Percentiles rank a stretch among this genome's conserved stretches.
Conservation (phyloP, 352 stramenopile genomes). For the Phytopythium cucurbitacearum region DNA sequence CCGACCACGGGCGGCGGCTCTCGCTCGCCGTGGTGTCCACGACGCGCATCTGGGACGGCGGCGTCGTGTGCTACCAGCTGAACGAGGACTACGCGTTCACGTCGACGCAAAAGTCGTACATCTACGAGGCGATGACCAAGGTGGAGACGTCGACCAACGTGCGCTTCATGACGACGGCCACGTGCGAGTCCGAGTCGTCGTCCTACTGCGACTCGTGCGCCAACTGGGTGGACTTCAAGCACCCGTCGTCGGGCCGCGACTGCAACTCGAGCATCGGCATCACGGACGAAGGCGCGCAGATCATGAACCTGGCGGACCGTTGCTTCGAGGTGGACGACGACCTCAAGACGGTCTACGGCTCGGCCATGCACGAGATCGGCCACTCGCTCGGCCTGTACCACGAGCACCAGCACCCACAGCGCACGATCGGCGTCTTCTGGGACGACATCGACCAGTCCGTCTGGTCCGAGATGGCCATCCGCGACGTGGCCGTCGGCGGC, state of each 20-base stretch:
- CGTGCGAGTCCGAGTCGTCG: constrained; percentile 42
- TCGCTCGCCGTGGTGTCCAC: constrained; percentile 63
- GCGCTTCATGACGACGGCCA: constrained; percentile 52
- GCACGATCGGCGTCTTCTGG: constrained; percentile 68
- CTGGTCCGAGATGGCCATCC: constrained; percentile 69
- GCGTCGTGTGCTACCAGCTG: constrained; percentile 73
- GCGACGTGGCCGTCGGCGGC: constrained; percentile 58
- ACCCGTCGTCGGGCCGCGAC: constrained; percentile 60
- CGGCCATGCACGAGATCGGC: constrained; percentile 81
- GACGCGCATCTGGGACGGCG: constrained; percentile 54
- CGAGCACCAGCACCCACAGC: constrained; percentile 76
- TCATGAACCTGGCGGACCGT: constrained; percentile 70
- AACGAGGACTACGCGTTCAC: constrained; percentile 68
- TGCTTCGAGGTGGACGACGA: constrained; percentile 74
- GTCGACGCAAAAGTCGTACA: constrained; percentile 42
- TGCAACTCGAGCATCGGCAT: constrained; percentile 80
- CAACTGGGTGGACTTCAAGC: constrained; percentile 77
- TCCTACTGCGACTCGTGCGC: constrained; percentile 60
- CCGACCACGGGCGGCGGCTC: constrained; percentile 34
- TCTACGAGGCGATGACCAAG: constrained; percentile 62
- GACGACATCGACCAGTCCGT: constrained; percentile 68
- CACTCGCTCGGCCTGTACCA: constrained; percentile 77
- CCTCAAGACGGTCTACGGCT: constrained; percentile 69
- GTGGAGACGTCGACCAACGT: constrained; percentile 69
- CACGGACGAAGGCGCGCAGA: constrained; percentile 51